Evolutionary conservation across 345 rosid genomes (phyloP).

Genomic region (Acer campestre): DNA sequence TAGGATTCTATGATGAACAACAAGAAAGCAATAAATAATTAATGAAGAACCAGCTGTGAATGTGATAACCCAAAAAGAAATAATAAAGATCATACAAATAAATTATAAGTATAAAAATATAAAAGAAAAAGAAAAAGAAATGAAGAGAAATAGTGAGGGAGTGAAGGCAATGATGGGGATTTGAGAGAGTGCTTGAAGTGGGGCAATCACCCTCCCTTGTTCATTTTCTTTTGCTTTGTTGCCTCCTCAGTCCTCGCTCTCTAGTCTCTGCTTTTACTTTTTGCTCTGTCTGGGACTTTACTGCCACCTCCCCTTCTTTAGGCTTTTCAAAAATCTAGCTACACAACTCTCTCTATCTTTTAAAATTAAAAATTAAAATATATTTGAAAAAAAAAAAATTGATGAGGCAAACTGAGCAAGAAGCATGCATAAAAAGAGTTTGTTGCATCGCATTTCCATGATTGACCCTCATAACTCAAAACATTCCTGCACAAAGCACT

Average conservation of each 20-base stretch:
- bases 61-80: constrained; percentile 6
- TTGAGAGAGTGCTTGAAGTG: constrained; percentile 10
- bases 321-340: constrained; percentile 16
- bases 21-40: neutral
- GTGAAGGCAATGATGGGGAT: constrained; percentile 25
- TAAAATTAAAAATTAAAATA: neutral
- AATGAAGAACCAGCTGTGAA: constrained; percentile 14
- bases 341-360: neutral
- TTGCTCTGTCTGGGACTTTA: neutral
- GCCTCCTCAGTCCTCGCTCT: neutral
- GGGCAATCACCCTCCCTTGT: neutral
- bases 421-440: too few species aligned
- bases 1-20: constrained; percentile 20
- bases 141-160: neutral
- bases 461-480: too few species aligned
- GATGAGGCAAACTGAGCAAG: too few species aligned
- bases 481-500: too few species aligned
- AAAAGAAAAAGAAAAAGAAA: neutral
- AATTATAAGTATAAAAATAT: neutral
- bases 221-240: constrained; percentile 17
- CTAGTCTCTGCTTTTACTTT: constrained; percentile 17
- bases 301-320: neutral
- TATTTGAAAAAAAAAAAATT: neutral
- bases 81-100: neutral
- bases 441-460: too few species aligned